Evolutionary conservation across 2,329 filamentous ascomycete genomes (phyloP).

Genomic region (Talaromyces sp.): DNA sequence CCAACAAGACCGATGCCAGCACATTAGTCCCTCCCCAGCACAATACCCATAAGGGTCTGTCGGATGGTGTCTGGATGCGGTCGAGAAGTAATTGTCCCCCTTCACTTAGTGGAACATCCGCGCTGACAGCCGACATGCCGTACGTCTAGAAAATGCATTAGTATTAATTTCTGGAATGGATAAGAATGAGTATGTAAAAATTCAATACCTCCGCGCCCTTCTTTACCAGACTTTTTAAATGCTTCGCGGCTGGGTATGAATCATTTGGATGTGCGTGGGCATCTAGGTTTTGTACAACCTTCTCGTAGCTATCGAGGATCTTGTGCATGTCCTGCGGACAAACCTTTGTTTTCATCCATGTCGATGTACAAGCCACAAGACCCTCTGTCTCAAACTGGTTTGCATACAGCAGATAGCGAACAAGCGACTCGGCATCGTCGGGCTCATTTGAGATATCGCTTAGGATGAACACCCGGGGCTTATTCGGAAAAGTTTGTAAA

Average conservation of each 20-base stretch:
- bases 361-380: slow-evolving; percentile 44
- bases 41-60: slow-evolving; percentile 49
- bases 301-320: slow-evolving; percentile 42
- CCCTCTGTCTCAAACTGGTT: slow-evolving; percentile 47
- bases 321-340: slow-evolving; percentile 41
- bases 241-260: slow-evolving; percentile 32
- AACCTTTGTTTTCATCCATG: slow-evolving; percentile 41
- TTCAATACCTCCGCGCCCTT: too few relatives aligned
- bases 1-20: slow-evolving; percentile 46
- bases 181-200: too few relatives aligned
- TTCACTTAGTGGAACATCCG: background rate
- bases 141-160: background rate
- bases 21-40: slow-evolving; percentile 53
- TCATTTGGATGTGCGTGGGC: slow-evolving; percentile 43
- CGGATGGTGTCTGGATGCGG: slow-evolving; percentile 25
- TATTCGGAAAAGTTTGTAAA: background rate
- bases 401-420: slow-evolving; percentile 43
- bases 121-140: background rate
- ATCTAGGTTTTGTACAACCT: slow-evolving; percentile 36
- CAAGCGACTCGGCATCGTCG: slow-evolving; percentile 43
- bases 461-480: slow-evolving; percentile 33
- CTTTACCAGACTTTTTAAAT: background rate
- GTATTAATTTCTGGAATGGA: too few relatives aligned
- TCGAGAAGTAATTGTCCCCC: slow-evolving; percentile 20
- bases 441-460: slow-evolving; percentile 47